Base-by-base conservation (phyloP, 441 rosid genomes). In the Gossypium laxum region DNA sequence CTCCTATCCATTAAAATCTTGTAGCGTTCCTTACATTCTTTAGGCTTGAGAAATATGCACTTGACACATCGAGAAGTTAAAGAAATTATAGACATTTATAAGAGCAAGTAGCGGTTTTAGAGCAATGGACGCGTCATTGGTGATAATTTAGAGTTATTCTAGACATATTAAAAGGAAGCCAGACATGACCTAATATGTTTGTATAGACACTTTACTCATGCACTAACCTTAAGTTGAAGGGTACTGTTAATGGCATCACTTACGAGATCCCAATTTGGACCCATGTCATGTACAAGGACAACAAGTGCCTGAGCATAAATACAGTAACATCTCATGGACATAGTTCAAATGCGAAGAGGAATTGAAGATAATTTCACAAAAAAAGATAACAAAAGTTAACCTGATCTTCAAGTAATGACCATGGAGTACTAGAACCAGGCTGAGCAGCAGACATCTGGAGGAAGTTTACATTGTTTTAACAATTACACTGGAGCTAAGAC, bases 201-300 rank as follows among this genome's bases (percentile, higher is more conserved):
- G 15, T 2, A 15, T 70, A 18, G 72, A 72, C n/a, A 32, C 47
- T 18, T 58, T 14, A 21, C 38, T 11, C 68, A 71, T 12, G 47
- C 48, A 73, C 73, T 79, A 76, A 90, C 99, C 96, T 96, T 90
- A 63, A 96, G 88, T 70, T 93, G 93, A 79, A 91, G 86, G 69
- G 91, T 85, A 78, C 87, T 86, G 78, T 91, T 96, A 79, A 96
- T 82, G 58, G 96, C 97, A 84, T 96, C 99, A 80, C 99, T 89
- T 52, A 96, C 89, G 80, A 96, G 96, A 86, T 91, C 99, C 99
- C 98, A 96, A 71, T 91, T 93, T 47, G 96, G 98, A 74, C 99
- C 99, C 98, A 96, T 85, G 75, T 96, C 99, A 80, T 96, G 99
- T 56, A 96, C 98, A 76, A 96, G 93, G 75, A 93, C 99, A 65